These are phyloP conservation scores for Chaetomium sp. DNA, from an alignment of 2,329 filamentous ascomycete species.

Conservation along the genomic window DNA sequence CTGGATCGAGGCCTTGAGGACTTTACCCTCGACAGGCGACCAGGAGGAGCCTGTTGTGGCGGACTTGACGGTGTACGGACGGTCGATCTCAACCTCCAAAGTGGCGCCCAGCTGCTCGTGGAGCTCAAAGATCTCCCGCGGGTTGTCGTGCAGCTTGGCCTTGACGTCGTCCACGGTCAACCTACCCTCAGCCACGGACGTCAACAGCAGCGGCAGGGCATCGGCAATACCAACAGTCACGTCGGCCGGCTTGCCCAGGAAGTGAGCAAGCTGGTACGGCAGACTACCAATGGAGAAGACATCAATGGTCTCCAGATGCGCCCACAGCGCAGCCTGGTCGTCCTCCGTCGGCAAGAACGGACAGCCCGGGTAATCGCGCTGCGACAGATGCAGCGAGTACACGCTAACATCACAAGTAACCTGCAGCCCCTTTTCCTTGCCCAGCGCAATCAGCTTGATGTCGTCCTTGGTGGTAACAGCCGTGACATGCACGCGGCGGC, in stretches of 20 bases:
- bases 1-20: slow-evolving; percentile 63
- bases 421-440: slow-evolving; percentile 74
- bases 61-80: slow-evolving; percentile 54
- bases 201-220: slow-evolving; percentile 66
- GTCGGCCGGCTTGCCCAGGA: slow-evolving; percentile 46
- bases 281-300: slow-evolving; percentile 74
- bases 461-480: slow-evolving; percentile 77
- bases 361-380: slow-evolving; percentile 62
- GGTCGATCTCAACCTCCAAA: slow-evolving; percentile 70
- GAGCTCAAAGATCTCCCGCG: slow-evolving; percentile 74
- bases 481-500: slow-evolving; percentile 70
- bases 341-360: slow-evolving; percentile 57
- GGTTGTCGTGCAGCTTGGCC: slow-evolving; percentile 66
- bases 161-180: slow-evolving; percentile 69
- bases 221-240: slow-evolving; percentile 64
- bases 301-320: slow-evolving; percentile 65
- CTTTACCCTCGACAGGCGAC: slow-evolving; percentile 67
- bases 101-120: slow-evolving; percentile 70
- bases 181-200: slow-evolving; percentile 66
- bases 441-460: slow-evolving; percentile 67
- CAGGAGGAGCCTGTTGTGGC: slow-evolving; percentile 38
- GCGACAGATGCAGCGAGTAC: slow-evolving; percentile 69
- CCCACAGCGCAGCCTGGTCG: slow-evolving; percentile 70
- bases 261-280: slow-evolving; percentile 65
- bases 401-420: slow-evolving; percentile 80